Conservation (phyloP, 768 basidiomycete genomes). For the Pleurotus salmoneostramineus region DNA sequence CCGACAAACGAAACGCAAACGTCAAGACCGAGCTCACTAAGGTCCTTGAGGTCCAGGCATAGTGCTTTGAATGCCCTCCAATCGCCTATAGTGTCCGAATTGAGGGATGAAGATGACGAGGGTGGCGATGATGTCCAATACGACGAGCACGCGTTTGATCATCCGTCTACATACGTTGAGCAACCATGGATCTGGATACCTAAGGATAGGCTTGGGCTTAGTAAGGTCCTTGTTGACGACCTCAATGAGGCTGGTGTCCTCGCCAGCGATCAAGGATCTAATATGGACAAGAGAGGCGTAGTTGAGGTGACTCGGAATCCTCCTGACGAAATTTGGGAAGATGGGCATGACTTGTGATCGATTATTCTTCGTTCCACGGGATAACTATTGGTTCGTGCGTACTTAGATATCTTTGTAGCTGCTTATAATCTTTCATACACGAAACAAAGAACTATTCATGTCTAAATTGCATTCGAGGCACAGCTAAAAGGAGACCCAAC, state of each 20-base stretch:
- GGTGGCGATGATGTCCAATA: conserved; percentile 19
- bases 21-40: no score
- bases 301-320: conserved; percentile 43
- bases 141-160: conserved; percentile 43
- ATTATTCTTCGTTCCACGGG: background rate
- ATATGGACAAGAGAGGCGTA: conserved; percentile 37
- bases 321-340: conserved; percentile 40
- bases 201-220: conserved; percentile 37
- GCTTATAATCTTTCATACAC: no score
- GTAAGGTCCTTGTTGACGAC: conserved; percentile 31
- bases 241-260: conserved; percentile 32
- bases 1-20: no score
- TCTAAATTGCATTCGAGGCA: conserved; percentile 22
- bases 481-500: conserved; percentile 29
- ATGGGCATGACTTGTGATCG: conserved; percentile 29
- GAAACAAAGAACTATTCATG: no score
- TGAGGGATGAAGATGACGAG: conserved; percentile 25
- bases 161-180: conserved; percentile 41
- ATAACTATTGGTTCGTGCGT: no score
- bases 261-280: conserved; percentile 40
- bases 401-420: no score
- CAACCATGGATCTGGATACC: conserved; percentile 48
- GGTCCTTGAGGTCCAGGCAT: conserved; percentile 8
- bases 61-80: background rate
- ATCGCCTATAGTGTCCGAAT: conserved; percentile 18